Evolutionary conservation across 176 grass and related monocot species (phyloP).

Genomic region (Cocos nucifera): DNA sequence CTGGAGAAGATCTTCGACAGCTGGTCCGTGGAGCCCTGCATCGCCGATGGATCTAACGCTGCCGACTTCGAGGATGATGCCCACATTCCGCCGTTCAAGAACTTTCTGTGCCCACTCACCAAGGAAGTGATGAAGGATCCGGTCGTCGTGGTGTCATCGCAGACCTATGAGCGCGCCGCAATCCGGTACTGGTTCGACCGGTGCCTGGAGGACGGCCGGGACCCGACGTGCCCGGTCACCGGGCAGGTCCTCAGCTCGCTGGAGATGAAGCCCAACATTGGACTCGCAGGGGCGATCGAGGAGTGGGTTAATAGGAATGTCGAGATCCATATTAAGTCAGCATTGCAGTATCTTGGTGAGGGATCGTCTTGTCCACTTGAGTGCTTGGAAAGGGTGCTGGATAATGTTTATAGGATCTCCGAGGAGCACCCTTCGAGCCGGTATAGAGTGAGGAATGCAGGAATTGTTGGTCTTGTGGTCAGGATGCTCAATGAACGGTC

Average conservation of each 20-base stretch:
- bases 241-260: neutral
- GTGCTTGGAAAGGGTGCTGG: conserved; percentile 1
- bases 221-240: conserved; percentile 9
- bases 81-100: conserved; percentile 8
- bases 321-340: conserved; percentile 9
- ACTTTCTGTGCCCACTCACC: conserved; percentile 13
- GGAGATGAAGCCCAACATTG: conserved; percentile 16
- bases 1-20: conserved; percentile 9
- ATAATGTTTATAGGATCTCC: conserved; percentile 10
- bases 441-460: conserved; percentile 14
- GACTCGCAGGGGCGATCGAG: conserved; percentile 6
- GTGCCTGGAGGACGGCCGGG: conserved; percentile 10
- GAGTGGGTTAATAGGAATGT: conserved; percentile 19
- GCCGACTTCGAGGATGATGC: conserved; percentile 10
- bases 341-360: conserved; percentile 5
- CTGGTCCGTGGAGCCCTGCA: conserved; percentile 6
- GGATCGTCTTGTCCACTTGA: conserved; percentile 2
- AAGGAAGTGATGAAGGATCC: conserved; percentile 19
- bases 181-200: conserved; percentile 14
- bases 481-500: conserved; percentile 1
- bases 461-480: conserved; percentile 2
- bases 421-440: conserved; percentile 10
- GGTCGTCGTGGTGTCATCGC: conserved; percentile 7
- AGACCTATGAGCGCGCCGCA: conserved; percentile 8
- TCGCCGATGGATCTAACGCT: neutral